Evolutionary conservation across 345 rosid genomes (phyloP).

Genomic region (Fremontodendron californicum): DNA sequence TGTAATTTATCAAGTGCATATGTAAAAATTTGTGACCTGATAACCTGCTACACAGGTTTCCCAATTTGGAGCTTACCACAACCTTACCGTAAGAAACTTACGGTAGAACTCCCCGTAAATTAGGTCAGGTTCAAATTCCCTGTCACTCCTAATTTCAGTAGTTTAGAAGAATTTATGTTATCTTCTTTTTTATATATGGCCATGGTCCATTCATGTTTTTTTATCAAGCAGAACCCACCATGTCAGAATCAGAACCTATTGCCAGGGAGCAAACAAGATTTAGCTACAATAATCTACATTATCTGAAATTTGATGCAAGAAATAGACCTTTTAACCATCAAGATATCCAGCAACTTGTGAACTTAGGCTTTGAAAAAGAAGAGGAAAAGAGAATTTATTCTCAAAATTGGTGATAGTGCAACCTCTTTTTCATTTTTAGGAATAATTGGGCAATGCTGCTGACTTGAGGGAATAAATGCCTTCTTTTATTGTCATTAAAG

Average conservation of each 20-base stretch:
- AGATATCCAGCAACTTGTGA: too few relatives aligned
- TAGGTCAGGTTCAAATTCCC: too few relatives aligned
- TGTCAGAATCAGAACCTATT: neutral
- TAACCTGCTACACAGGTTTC: too few relatives aligned
- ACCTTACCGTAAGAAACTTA: too few relatives aligned
- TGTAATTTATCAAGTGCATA: too few relatives aligned
- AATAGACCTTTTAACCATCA: too few relatives aligned
- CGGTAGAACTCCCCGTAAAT: too few relatives aligned
- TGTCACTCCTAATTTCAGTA: neutral
- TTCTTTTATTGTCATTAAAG: constrained; percentile 3
- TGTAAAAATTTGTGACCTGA: too few relatives aligned
- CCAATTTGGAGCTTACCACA: too few relatives aligned
- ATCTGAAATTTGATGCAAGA: too few relatives aligned
- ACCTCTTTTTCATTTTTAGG: constrained; percentile 1
- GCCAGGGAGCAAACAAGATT: neutral
- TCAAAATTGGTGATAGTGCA: neutral
- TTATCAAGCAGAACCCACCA: neutral
- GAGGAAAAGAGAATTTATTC: neutral
- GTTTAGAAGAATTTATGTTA: neutral
- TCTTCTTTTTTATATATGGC: neutral
- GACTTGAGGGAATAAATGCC: constrained; percentile 2
- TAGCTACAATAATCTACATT: neutral
- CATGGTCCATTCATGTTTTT: neutral
- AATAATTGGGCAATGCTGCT: constrained; percentile 14
- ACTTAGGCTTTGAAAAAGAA: neutral